A percentile compares a stretch with the other conserved stretches of the same genome.
Evolutionary conservation across 768 basidiomycete genomes (phyloP).

Genomic region (Chalciporus pseudorubinellus): DNA sequence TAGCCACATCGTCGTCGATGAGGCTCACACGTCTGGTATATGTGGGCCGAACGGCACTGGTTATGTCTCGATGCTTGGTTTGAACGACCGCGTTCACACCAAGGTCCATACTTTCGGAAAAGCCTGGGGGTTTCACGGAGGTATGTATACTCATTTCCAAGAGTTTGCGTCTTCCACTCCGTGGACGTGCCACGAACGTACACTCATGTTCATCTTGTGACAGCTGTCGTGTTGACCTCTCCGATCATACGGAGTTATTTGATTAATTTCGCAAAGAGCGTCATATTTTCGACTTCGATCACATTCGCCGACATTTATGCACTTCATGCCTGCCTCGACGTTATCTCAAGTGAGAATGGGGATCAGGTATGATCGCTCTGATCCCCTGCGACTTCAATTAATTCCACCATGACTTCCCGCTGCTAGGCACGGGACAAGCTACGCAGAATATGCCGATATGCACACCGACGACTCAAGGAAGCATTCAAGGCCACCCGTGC

Average conservation of each 20-base stretch:
- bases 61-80: slow-evolving; percentile 38
- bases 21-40: slow-evolving; percentile 57
- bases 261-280: slow-evolving; percentile 18
- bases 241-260: slow-evolving; percentile 17
- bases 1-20: slow-evolving; percentile 51
- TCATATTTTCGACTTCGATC: slow-evolving; percentile 24
- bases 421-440: slow-evolving; percentile 15
- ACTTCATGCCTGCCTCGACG: slow-evolving; percentile 42
- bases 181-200: neutral
- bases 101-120: slow-evolving; percentile 57
- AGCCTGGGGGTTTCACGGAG: slow-evolving; percentile 24
- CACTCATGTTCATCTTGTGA: neutral
- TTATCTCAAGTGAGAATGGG: slow-evolving; percentile 13
- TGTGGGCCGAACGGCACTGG: slow-evolving; percentile 50
- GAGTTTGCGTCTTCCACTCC: too few species aligned
- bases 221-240: slow-evolving; percentile 21
- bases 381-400: neutral
- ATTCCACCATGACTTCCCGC: neutral
- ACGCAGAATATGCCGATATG: slow-evolving; percentile 9
- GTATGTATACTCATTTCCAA: neutral
- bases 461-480: slow-evolving; percentile 3
- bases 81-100: slow-evolving; percentile 42
- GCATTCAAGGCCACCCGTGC: slow-evolving; percentile 5
- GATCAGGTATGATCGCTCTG: slow-evolving; percentile 14
- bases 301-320: slow-evolving; percentile 20